These are phyloP conservation scores for Phyllosticta ampelicida DNA, from an alignment of 2,329 filamentous ascomycete species.

Conservation along the genomic window DNA sequence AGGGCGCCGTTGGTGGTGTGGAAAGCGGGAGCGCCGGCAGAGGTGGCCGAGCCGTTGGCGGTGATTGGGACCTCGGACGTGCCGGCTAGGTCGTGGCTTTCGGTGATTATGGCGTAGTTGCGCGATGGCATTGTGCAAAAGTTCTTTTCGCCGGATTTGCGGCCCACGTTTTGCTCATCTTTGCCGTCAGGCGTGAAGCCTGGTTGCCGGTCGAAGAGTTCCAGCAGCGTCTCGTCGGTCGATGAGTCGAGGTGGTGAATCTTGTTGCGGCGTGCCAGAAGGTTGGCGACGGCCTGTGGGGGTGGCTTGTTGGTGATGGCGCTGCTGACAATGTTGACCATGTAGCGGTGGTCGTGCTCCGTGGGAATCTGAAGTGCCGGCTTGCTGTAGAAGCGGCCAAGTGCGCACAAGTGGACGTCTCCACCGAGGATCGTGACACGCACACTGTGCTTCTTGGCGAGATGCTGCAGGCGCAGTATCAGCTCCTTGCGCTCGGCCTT, in stretches of 20 bases:
- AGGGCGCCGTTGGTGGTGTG: slow-evolving; percentile 6
- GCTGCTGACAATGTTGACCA: slow-evolving; percentile 52
- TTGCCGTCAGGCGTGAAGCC: slow-evolving; percentile 39
- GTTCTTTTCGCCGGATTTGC: slow-evolving; percentile 62
- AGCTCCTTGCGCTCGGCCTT: slow-evolving; percentile 76
- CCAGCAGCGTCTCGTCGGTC: slow-evolving; percentile 54
- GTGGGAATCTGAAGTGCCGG: slow-evolving; percentile 45
- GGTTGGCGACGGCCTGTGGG: slow-evolving; percentile 52
- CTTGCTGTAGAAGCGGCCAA: slow-evolving; percentile 55
- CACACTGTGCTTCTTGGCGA: slow-evolving; percentile 44
- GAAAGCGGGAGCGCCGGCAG: background rate
- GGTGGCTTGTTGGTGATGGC: slow-evolving; percentile 60
- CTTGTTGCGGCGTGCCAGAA: slow-evolving; percentile 53
- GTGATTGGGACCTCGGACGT: slow-evolving; percentile 15
- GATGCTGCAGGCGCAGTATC: slow-evolving; percentile 51
- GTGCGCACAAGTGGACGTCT: slow-evolving; percentile 52
- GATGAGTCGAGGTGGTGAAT: slow-evolving; percentile 53
- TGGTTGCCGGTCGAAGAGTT: slow-evolving; percentile 52
- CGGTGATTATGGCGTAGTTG: slow-evolving; percentile 54
- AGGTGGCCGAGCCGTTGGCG: slow-evolving; percentile 20
- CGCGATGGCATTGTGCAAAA: slow-evolving; percentile 71
- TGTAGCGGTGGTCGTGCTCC: slow-evolving; percentile 51
- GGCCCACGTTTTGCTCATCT: slow-evolving; percentile 29
- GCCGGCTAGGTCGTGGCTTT: slow-evolving; percentile 26
- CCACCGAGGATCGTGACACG: slow-evolving; percentile 53